These are phyloP conservation scores for Clathrospora elynae DNA, from an alignment of 2,329 filamentous ascomycete genomes.

Conservation along the genomic window DNA sequence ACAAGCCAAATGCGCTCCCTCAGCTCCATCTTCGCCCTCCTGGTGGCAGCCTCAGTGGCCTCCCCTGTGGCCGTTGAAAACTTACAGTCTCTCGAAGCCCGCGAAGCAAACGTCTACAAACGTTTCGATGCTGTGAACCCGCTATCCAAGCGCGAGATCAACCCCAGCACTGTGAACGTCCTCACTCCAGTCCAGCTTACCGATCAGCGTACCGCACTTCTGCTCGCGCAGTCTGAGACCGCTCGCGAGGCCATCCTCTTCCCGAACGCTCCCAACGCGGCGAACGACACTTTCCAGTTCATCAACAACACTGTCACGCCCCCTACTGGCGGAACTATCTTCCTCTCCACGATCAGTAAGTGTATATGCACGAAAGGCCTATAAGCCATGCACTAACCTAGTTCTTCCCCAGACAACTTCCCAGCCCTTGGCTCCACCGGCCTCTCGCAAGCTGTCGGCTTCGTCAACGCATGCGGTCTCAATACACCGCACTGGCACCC, in stretches of 20 bases:
- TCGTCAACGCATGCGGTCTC: conserved; percentile 60
- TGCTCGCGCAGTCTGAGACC: conserved; percentile 22
- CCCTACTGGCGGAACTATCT: conserved; percentile 54
- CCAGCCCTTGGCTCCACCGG: conserved; percentile 61
- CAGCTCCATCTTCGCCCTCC: conserved; percentile 10
- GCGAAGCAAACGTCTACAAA: conserved; percentile 7
- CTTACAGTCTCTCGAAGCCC: conserved; percentile 4
- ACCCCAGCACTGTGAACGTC: conserved; percentile 23
- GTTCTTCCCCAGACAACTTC: no score
- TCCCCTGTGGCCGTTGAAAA: conserved; percentile 14
- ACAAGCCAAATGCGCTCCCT: conserved; percentile 11
- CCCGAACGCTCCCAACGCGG: conserved; percentile 23
- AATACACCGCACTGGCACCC: conserved; percentile 51
- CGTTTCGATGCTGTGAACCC: conserved; percentile 9
- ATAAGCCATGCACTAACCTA: no score
- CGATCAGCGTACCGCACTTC: conserved; percentile 19
- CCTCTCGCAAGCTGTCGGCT: conserved; percentile 58
- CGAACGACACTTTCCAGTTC: conserved; percentile 30
- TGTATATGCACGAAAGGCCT: no score
- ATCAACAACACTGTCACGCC: conserved; percentile 44
- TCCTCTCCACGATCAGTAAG: conserved; percentile 61
- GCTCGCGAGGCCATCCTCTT: conserved; percentile 26
- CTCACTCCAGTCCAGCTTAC: conserved; percentile 21
- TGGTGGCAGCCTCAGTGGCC: conserved; percentile 13
- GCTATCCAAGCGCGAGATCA: conserved; percentile 16